Conservation (phyloP, 495 filamentous ascomycete genomes). For the Xanthoparmelia taractica region DNA sequence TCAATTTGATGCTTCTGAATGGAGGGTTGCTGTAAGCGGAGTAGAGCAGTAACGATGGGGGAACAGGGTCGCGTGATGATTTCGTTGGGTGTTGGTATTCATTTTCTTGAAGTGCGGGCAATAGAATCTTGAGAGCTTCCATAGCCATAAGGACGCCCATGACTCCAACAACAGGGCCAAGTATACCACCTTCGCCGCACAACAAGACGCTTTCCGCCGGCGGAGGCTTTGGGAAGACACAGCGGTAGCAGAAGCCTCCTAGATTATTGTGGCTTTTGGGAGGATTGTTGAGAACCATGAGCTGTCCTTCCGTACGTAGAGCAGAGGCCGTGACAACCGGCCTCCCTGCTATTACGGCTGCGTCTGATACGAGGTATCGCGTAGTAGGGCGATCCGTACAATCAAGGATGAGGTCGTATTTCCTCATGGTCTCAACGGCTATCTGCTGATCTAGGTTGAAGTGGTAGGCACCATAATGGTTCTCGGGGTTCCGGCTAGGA, state of each 20-base stretch:
- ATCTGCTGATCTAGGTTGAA: slow-evolving; percentile 56
- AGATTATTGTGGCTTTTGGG: slow-evolving; percentile 38
- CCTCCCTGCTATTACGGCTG: slow-evolving; percentile 69
- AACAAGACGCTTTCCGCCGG: slow-evolving; percentile 66
- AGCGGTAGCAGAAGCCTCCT: slow-evolving; percentile 72
- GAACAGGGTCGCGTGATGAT: slow-evolving; percentile 38
- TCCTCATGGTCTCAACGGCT: slow-evolving; percentile 52
- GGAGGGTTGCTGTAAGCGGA: slow-evolving; percentile 59
- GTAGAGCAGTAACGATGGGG: slow-evolving; percentile 48
- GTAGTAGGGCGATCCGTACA: slow-evolving; percentile 90
- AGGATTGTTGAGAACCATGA: slow-evolving; percentile 65
- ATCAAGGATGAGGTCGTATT: slow-evolving; percentile 82
- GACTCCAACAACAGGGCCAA: slow-evolving; percentile 85
- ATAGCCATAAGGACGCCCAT: slow-evolving; percentile 92
- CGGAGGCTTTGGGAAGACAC: slow-evolving; percentile 82
- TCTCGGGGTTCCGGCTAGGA: slow-evolving; percentile 57
- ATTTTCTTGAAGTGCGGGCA: slow-evolving; percentile 17
- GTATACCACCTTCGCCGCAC: slow-evolving; percentile 85
- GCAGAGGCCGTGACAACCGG: slow-evolving; percentile 85
- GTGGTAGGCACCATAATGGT: slow-evolving; percentile 53
- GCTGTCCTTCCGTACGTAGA: slow-evolving; percentile 76
- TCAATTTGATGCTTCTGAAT: slow-evolving; percentile 68
- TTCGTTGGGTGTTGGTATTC: background rate
- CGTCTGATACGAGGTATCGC: slow-evolving; percentile 87
- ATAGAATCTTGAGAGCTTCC: slow-evolving; percentile 79